A percentile compares a stretch with the other conserved stretches of the same genome.
Conservation (phyloP, 257 asterid genomes). For the Mentha longifolia region DNA sequence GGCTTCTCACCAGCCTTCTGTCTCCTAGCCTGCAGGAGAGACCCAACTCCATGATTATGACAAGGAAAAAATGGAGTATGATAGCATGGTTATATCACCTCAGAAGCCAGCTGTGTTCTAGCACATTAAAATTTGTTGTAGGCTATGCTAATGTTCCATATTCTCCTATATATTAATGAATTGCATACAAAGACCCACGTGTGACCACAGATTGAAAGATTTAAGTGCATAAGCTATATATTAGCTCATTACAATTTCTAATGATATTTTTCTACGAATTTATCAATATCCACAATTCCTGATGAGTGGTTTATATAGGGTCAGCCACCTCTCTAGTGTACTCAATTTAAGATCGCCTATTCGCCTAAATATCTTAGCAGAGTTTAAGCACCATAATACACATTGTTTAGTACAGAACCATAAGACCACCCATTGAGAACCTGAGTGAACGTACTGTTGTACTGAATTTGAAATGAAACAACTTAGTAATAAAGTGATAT, state of each 20-base stretch:
- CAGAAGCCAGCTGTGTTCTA: constrained; percentile 28
- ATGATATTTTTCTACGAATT: neutral
- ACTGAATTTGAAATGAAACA: constrained; percentile 6
- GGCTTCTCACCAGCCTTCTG: constrained; percentile 96
- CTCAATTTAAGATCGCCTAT: neutral
- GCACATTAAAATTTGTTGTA: constrained; percentile 9
- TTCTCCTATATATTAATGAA: constrained; percentile 8
- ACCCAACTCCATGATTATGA: constrained; percentile 22
- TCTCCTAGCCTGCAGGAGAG: constrained; percentile 67
- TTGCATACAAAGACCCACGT: neutral
- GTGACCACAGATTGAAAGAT: constrained; percentile 20
- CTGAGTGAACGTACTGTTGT: neutral
- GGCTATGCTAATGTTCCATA: constrained; percentile 9
- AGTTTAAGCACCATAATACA: constrained; percentile 8
- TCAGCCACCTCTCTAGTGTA: neutral
- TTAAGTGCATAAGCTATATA: neutral
- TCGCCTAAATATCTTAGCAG: neutral
- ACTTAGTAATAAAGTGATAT: neutral
- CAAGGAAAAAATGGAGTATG: constrained; percentile 25
- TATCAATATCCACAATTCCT: neutral
- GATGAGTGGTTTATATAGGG: neutral
- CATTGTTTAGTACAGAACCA: neutral
- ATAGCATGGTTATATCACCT: constrained; percentile 18
- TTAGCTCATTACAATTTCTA: constrained; percentile 1
- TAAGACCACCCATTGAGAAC: constrained; percentile 3